Evolutionary conservation across 176 grass and related monocot genomes (phyloP).

Genomic region (Oryza officinalis): DNA sequence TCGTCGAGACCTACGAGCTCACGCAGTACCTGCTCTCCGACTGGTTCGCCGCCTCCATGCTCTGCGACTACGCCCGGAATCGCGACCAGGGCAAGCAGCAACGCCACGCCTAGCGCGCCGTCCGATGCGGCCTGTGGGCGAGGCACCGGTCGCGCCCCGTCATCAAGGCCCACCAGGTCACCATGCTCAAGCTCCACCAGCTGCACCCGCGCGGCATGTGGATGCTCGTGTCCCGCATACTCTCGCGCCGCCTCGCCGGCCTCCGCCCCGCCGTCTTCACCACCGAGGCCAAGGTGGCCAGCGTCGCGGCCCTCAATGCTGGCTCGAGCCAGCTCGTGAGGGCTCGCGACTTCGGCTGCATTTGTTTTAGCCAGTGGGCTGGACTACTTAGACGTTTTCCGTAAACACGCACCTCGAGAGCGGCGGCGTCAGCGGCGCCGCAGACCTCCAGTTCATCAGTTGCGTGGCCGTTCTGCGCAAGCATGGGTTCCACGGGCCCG

Average conservation of each 20-base stretch:
- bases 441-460: not conserved
- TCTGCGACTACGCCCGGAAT: not conserved
- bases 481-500: not conserved
- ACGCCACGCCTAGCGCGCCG: too few species aligned
- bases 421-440: not conserved
- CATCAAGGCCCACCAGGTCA: constrained; percentile 33
- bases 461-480: not conserved
- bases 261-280: not conserved
- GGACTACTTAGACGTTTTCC: too few species aligned
- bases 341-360: too few species aligned
- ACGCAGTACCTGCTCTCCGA: constrained; percentile 24
- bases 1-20: constrained; percentile 32
- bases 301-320: not conserved
- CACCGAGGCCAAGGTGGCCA: not conserved
- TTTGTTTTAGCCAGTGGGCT: too few species aligned
- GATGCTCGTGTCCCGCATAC: constrained; percentile 18
- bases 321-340: too few species aligned
- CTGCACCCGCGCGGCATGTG: not conserved
- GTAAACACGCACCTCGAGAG: too few species aligned
- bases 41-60: not conserved
- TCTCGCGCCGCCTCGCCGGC: constrained; percentile 22
- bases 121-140: not conserved
- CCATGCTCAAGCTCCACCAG: constrained; percentile 16
- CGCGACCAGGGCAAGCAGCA: not conserved
- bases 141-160: not conserved